Base-by-base conservation (phyloP, 1,284 basidiomycete species). In the Xanthoconium separans region DNA sequence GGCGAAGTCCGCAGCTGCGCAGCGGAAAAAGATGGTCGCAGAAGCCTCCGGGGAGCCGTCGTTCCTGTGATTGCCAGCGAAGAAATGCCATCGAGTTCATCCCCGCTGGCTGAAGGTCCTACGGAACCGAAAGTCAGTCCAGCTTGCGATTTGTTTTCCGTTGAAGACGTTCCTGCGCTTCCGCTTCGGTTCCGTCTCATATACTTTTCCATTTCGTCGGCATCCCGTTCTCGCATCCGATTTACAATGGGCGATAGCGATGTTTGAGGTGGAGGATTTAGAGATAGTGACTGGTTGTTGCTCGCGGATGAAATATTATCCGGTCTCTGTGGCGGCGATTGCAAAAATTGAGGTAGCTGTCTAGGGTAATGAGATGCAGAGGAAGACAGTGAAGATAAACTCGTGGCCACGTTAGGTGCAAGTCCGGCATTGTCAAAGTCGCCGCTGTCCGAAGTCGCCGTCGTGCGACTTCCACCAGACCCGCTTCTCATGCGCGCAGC, bases 171-270 rank as follows among this genome's bases (percentile, higher is more conserved):
- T 43, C 81, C 80, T 53, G 78, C 81, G 64, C 89, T 91, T 49
- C 87, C 89, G 67, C 88, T 91, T 51, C 89, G 79, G 73, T 87
- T 88, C 50, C 89, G 81, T 57, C 81, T 75, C 68, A 89, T 77
- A 66, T 91, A 92, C 64, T 90, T 89, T 66, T 91, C 88, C 76
- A 89, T 90, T 27, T 89, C 90, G 68, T 87, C 87, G 27, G 89
- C 89, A 65, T 92, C 90, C 53, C 83, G 78, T 71, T 91, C 86
- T 60, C 84, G 80, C 76, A 92, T 86, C 30, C 89, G 85, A 58
- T 75, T 85, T 18, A 85, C 87, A 53, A 92, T 81, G 2, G 87
- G 87, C 10, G 90, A 87, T 55, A 89, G 66, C 31, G 80, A 78
- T 44, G 79, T 50, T 52, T 64, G 58, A 27, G 57, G 57, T 3